These are phyloP conservation scores for Avena atlantica DNA, from an alignment of 176 grass and related monocot species.

Conservation along the genomic window DNA sequence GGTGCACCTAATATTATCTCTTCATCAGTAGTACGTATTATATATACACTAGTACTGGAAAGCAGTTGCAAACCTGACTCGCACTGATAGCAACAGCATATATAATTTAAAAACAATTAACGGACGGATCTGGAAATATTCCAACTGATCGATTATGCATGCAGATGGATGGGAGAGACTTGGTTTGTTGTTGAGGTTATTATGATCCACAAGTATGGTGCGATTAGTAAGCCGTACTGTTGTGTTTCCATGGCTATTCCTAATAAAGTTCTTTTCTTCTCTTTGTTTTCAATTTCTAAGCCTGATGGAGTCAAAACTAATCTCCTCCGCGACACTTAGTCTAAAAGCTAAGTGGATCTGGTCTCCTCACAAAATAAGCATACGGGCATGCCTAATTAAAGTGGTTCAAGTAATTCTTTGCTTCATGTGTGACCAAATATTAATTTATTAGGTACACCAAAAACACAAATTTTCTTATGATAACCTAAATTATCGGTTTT, in stretches of 20 bases:
- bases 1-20: constrained; percentile 53
- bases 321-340: not conserved
- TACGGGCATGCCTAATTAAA: constrained; percentile 20
- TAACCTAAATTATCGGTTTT: not conserved
- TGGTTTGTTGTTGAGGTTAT: not conserved
- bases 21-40: constrained; percentile 21
- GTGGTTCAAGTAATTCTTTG: constrained; percentile 48
- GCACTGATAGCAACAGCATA: constrained; percentile 39
- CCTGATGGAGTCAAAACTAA: not conserved
- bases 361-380: not conserved
- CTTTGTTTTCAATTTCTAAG: not conserved
- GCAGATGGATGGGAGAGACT: constrained; percentile 28
- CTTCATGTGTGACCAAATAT: constrained; percentile 9
- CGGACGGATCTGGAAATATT: constrained; percentile 44
- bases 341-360: constrained; percentile 31
- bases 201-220: not conserved
- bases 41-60: constrained; percentile 33
- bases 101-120: not conserved
- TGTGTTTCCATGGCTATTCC: not conserved
- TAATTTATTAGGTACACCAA: constrained; percentile 47
- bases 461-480: constrained; percentile 18
- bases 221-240: not conserved
- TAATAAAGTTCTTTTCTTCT: not conserved
- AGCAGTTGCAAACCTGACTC: constrained; percentile 64
- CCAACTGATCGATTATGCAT: constrained; percentile 22